A percentile compares a stretch with the other conserved stretches of the same genome.
Conservation (phyloP, 225 moss, liverwort and hornwort species). For the Physcomitrellopsis africana region DNA sequence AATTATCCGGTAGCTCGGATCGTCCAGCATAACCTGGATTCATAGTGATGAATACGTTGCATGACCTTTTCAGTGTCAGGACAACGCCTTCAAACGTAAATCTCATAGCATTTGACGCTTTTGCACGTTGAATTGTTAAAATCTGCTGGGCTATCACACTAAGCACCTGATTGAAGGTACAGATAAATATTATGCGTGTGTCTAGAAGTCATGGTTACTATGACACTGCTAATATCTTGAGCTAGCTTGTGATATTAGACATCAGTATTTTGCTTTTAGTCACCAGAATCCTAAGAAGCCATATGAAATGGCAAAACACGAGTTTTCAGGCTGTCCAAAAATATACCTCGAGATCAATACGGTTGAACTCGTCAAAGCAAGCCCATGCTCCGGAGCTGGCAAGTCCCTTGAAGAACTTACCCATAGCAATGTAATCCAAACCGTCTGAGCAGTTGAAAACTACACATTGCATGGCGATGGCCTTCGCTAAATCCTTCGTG, state of each 20-base stretch:
- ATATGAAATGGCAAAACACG: background rate
- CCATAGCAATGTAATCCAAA: slow-evolving; percentile 83
- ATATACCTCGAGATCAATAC: slow-evolving; percentile 73
- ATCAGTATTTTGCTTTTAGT: background rate
- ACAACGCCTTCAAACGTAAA: slow-evolving; percentile 74
- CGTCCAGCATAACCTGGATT: slow-evolving; percentile 79
- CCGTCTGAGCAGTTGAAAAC: slow-evolving; percentile 88
- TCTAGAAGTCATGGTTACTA: background rate
- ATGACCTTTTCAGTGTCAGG: slow-evolving; percentile 55
- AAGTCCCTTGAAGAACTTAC: slow-evolving; percentile 80
- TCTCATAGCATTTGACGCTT: slow-evolving; percentile 49
- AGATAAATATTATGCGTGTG: fast-evolving
- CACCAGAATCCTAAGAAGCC: background rate
- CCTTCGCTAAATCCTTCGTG: slow-evolving; percentile 82
- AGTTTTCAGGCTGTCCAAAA: background rate
- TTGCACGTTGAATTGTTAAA: slow-evolving; percentile 73
- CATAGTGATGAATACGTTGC: slow-evolving; percentile 82
- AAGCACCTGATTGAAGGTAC: slow-evolving; percentile 44
- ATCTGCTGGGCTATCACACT: slow-evolving; percentile 83
- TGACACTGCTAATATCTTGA: background rate
- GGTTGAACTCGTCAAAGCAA: slow-evolving; percentile 90
- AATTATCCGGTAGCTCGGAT: slow-evolving; percentile 65
- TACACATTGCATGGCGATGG: slow-evolving; percentile 86
- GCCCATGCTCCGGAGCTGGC: slow-evolving; percentile 89
- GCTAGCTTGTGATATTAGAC: background rate